phyloP scores from a whole-genome alignment of 345 rosid species.

The Eucalyptus pauciflora region DNA sequence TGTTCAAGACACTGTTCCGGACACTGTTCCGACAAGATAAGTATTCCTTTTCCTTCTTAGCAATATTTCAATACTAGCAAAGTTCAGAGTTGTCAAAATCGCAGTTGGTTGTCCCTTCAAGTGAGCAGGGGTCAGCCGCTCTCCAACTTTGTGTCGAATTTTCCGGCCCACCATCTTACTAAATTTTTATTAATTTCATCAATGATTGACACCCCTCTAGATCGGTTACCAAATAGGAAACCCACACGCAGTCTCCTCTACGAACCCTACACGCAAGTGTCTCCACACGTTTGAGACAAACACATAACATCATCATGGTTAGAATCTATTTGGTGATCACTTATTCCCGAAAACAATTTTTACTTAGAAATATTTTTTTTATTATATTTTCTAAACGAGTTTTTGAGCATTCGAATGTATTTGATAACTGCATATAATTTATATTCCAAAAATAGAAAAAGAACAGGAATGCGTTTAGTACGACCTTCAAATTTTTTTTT shows the following conservation, averaged over 20 bases:
- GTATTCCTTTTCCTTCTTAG: background rate
- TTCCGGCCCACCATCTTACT: background rate
- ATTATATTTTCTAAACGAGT: too few relatives aligned
- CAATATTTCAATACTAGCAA: background rate
- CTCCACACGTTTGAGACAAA: background rate
- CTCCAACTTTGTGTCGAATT: background rate
- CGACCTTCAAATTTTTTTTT: too few relatives aligned
- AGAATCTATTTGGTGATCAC: too few relatives aligned
- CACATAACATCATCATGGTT: background rate
- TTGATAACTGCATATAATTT: too few relatives aligned
- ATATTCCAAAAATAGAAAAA: too few relatives aligned
- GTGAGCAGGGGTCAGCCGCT: background rate
- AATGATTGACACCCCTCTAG: background rate
- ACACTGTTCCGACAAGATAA: background rate
- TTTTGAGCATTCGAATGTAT: too few relatives aligned
- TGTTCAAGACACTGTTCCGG: background rate
- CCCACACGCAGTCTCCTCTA: background rate
- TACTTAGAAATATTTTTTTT: too few relatives aligned
- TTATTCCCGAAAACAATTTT: too few relatives aligned
- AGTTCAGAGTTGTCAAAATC: background rate
- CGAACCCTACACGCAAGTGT: background rate
- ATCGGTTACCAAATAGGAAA: background rate
- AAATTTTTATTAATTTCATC: background rate
- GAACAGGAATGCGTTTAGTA: accelerated
- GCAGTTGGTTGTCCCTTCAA: background rate